Evolutionary conservation across 2,329 filamentous ascomycete species (phyloP).

Genomic region (Cryphonectria naterciae): DNA sequence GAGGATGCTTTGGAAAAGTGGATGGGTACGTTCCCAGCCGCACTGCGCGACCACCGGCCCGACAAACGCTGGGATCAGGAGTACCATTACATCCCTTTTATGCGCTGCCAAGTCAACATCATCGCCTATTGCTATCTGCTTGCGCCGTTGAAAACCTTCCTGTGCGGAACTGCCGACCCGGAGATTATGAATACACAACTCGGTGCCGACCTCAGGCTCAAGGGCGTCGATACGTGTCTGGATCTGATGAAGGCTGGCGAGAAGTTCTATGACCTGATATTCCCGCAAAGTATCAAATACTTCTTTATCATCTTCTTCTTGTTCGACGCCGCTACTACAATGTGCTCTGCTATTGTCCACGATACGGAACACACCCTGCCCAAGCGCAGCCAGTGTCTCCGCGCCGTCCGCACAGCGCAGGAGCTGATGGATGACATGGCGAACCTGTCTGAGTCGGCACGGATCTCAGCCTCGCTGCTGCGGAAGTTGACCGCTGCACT

Average conservation of each 20-base stretch:
- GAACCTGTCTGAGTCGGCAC: conserved; percentile 25
- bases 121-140: conserved; percentile 36
- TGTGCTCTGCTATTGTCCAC: conserved; percentile 37
- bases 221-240: conserved; percentile 34
- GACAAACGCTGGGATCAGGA: conserved; percentile 37
- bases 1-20: conserved; percentile 34
- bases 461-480: conserved; percentile 23
- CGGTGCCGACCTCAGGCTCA: conserved; percentile 31
- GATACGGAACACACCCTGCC: conserved; percentile 36
- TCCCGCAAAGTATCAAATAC: conserved; percentile 34
- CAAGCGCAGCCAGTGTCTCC: conserved; percentile 31
- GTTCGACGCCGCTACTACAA: conserved; percentile 36
- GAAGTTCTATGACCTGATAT: conserved; percentile 34
- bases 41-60: conserved; percentile 32
- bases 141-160: conserved; percentile 33
- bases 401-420: conserved; percentile 19
- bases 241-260: conserved; percentile 29
- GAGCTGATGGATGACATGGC: conserved; percentile 25
- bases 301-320: conserved; percentile 39
- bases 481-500: conserved; percentile 21
- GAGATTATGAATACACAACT: conserved; percentile 30
- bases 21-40: conserved; percentile 32
- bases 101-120: conserved; percentile 37
- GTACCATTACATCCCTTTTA: conserved; percentile 35
- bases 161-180: conserved; percentile 32